Evolutionary conservation across 148 eudicot genomes (phyloP), one percentile per base, ranked within the genome.

Genomic region (Camellia japonica): DNA sequence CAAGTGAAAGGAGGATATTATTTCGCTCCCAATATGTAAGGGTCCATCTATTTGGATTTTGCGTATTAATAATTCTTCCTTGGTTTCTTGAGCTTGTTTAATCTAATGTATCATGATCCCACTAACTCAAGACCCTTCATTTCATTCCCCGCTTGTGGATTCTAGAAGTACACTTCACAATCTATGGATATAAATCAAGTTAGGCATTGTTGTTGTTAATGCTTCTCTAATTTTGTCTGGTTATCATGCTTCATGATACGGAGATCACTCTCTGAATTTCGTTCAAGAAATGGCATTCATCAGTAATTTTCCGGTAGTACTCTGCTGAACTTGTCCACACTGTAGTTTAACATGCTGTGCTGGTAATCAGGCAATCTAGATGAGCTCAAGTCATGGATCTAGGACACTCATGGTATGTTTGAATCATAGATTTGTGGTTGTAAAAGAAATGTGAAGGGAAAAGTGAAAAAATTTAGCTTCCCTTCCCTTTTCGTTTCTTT

Each of bases 21-120:
- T 93, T 87, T 65, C 99, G 99, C 65, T 58, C 92, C 23, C 98
- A 96, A 93, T 93, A 96, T 72, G 98, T 96, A 91, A 73, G 93
- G 6, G 65, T 3, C 4, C 67, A 72, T 58, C 55, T 62, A 15
- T 46, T 78, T 4, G 68, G n/a, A 54, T 55, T 78, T 42, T 18
- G 16, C 14, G 16, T 52, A 54, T 54, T 42, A 44, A 78, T 7
- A 7, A 64, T 63, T 76, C 71, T 7, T 63, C 3, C 55, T 6
- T 44, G 41, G 41, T 62, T 46, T 56, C n/a, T 78, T 18, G 16
- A 55, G 52, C 63, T 54, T 54, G 55, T 55, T 67, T 42, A 7
- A 3, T 8, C 20, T 30, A 13, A 64, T n/a, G 56, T 15, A 11
- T 77, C 8, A 14, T 77, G 71, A 23, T 47, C 18, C 55, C 13